Evolutionary conservation across 176 grass and related monocot genomes (phyloP).

Genomic region (Alopecurus myosuroides): DNA sequence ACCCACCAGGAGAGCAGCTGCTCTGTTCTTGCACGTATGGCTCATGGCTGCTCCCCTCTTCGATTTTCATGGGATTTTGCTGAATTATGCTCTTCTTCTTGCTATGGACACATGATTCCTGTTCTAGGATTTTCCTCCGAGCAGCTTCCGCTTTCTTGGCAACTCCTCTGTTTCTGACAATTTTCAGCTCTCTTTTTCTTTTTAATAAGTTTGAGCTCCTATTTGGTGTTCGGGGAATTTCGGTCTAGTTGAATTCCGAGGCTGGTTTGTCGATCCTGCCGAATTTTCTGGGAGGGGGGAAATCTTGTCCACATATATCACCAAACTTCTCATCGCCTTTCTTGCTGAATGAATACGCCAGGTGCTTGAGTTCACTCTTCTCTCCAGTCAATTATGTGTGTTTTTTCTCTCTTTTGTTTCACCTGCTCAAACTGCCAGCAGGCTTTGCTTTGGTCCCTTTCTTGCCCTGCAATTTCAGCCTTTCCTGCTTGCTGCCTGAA

Average conservation of each 20-base stretch:
- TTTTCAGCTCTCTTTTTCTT: no score
- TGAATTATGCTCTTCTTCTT: constrained; percentile 22
- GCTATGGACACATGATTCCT: background rate
- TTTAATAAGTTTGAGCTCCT: no score
- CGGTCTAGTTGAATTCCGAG: background rate
- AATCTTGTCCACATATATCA: no score
- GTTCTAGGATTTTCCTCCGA: background rate
- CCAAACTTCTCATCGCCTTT: no score
- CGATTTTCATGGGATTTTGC: background rate
- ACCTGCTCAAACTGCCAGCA: background rate
- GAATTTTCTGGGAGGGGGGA: constrained; percentile 13
- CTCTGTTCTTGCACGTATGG: no score
- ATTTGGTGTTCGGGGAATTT: background rate
- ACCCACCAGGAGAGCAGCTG: no score
- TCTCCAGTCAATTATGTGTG: constrained; percentile 15
- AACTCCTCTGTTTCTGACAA: background rate
- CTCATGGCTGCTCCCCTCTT: no score
- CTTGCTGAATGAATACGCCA: no score
- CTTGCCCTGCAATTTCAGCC: background rate
- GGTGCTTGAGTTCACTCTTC: background rate
- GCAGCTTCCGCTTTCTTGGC: background rate
- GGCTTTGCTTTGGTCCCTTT: background rate
- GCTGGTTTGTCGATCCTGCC: background rate
- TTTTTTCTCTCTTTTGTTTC: background rate
- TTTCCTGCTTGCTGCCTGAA: constrained; percentile 13